Evolutionary conservation across 2,329 filamentous ascomycete species (phyloP).

Genomic region (Fusarium goolgardi): DNA sequence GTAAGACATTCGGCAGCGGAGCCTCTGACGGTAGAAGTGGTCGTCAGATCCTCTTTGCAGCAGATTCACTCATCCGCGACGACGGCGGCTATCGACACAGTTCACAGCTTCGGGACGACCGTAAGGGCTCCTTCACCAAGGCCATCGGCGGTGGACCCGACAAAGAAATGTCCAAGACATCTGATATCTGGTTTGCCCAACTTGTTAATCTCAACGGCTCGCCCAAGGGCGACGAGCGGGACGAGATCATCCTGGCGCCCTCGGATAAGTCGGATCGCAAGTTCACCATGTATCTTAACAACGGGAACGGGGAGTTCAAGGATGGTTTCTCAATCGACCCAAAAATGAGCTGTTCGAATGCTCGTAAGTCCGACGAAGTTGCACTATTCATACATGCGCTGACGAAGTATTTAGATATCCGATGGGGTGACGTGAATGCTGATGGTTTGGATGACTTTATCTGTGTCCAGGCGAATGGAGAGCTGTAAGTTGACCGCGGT

Average conservation of each 20-base stretch:
- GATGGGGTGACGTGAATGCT: slow-evolving; percentile 7
- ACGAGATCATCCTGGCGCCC: background rate
- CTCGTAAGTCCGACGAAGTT: background rate
- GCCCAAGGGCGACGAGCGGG: slow-evolving; percentile 4
- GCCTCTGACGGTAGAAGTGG: slow-evolving; percentile 2
- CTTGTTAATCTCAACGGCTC: background rate
- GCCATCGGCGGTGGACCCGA: background rate
- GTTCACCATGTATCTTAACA: slow-evolving; percentile 1
- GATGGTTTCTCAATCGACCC: background rate
- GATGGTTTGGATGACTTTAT: slow-evolving; percentile 8
- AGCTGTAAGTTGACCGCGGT: background rate
- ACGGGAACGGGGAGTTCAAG: background rate
- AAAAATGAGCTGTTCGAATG: slow-evolving; percentile 4
- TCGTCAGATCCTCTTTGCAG: background rate
- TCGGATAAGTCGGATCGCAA: background rate
- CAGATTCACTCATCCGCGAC: background rate
- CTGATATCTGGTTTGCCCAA: slow-evolving; percentile 6
- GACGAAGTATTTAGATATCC: background rate
- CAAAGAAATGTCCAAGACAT: background rate
- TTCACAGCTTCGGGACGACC: slow-evolving; percentile 6
- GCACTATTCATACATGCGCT: background rate
- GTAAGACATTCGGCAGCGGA: slow-evolving; percentile 3
- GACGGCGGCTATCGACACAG: background rate
- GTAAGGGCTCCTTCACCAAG: background rate
- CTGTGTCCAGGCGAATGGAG: slow-evolving; percentile 2